A percentile compares a stretch with the other conserved stretches of the same genome.
Conservation (phyloP, 306 rosid genomes). For the Vicia villosa region DNA sequence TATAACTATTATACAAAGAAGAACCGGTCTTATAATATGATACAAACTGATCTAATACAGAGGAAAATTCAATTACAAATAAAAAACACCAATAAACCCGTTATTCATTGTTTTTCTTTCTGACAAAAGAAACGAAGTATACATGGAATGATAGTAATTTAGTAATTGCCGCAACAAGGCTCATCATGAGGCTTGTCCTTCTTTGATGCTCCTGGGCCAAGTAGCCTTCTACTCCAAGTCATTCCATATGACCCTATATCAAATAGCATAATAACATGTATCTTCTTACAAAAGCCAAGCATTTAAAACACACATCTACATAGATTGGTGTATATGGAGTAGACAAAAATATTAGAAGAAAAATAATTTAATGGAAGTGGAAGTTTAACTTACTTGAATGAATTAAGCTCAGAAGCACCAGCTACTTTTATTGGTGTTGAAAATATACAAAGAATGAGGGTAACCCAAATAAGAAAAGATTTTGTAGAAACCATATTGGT, state of each 20-base stretch:
- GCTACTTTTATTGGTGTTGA: not conserved
- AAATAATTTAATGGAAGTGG: too few species aligned
- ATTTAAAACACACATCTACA: too few species aligned
- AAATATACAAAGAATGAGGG: conserved; percentile 12
- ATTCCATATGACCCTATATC: not conserved
- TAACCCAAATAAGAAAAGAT: not conserved
- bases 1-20: too few species aligned
- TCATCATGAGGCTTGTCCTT: too few species aligned
- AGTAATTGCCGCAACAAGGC: not conserved
- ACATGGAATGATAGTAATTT: not conserved
- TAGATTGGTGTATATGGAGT: too few species aligned
- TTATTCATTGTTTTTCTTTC: not conserved
- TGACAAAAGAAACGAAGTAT: not conserved
- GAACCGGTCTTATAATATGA: too few species aligned
- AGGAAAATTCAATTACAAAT: too few species aligned
- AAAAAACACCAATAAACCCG: too few species aligned
- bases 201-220: too few species aligned
- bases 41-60: too few species aligned
- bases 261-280: not conserved
- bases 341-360: too few species aligned
- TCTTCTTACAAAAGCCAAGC: too few species aligned
- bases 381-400: conserved; percentile 1
- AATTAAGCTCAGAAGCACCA: not conserved
- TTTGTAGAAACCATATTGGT: conserved; percentile 27
- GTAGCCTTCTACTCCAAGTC: not conserved